Conservation (phyloP, 495 filamentous ascomycete genomes). For the Amphirosellinia nigrospora region DNA sequence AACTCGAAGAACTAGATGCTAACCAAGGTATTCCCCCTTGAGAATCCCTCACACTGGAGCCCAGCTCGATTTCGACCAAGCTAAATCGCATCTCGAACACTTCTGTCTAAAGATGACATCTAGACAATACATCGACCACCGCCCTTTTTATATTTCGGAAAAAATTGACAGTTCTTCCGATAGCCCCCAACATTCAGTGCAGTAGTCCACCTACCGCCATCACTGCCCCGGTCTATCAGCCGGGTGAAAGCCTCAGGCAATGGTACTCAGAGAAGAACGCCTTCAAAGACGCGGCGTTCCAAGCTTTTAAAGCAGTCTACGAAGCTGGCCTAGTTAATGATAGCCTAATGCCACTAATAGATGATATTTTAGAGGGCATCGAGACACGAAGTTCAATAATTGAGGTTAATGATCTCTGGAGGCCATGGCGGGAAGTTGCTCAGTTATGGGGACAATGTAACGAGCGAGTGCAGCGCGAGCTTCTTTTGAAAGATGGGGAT, state of each 20-base stretch:
- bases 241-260: constrained; percentile 51
- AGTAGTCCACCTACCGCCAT: constrained; percentile 73
- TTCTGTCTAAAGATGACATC: constrained; percentile 73
- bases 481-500: constrained; percentile 42
- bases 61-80: constrained; percentile 72
- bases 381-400: constrained; percentile 56
- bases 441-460: constrained; percentile 51
- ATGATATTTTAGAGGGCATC: constrained; percentile 45
- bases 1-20: constrained; percentile 62
- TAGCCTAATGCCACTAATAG: constrained; percentile 70
- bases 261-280: constrained; percentile 81
- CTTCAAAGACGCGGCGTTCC: constrained; percentile 81
- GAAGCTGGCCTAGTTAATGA: constrained; percentile 75
- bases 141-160: constrained; percentile 57
- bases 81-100: constrained; percentile 76
- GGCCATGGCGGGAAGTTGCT: constrained; percentile 72
- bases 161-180: constrained; percentile 11
- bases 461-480: constrained; percentile 38
- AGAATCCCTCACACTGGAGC: constrained; percentile 63
- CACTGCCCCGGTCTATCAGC: constrained; percentile 69
- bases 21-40: constrained; percentile 50
- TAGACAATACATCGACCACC: constrained; percentile 57
- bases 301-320: constrained; percentile 77
- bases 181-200: constrained; percentile 49
- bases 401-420: constrained; percentile 60